A percentile compares a stretch with the other conserved stretches of the same genome.
phyloP scores from a whole-genome alignment of 768 basidiomycete genomes.

The Tricholomella constricta region DNA sequence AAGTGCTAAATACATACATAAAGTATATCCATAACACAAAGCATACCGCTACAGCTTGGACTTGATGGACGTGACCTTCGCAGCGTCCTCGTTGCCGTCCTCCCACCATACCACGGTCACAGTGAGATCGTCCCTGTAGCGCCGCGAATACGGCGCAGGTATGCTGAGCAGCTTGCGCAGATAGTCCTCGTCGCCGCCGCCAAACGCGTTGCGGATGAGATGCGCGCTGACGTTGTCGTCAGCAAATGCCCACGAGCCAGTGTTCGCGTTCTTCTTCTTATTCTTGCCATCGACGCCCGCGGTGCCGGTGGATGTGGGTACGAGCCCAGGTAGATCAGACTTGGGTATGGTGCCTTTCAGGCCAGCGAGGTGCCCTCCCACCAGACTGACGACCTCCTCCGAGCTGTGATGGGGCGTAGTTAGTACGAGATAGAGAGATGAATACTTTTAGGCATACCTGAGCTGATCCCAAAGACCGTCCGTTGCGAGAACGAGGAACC shows the following conservation, averaged over 20 bases:
- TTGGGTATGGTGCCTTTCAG: slow-evolving; percentile 67
- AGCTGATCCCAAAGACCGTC: slow-evolving; percentile 81
- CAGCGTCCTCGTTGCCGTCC: slow-evolving; percentile 51
- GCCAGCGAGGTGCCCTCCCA: slow-evolving; percentile 79
- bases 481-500: slow-evolving; percentile 89
- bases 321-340: slow-evolving; percentile 51
- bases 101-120: slow-evolving; percentile 89
- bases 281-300: slow-evolving; percentile 67
- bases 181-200: slow-evolving; percentile 67
- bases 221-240: slow-evolving; percentile 82
- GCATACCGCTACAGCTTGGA: slow-evolving; percentile 47
- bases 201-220: slow-evolving; percentile 89
- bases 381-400: slow-evolving; percentile 84
- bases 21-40: neutral
- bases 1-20: slow-evolving; percentile 1
- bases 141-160: slow-evolving; percentile 75
- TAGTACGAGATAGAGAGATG: neutral
- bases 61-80: slow-evolving; percentile 42
- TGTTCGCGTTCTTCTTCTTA: slow-evolving; percentile 34
- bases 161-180: slow-evolving; percentile 75
- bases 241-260: slow-evolving; percentile 73
- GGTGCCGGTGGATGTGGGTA: slow-evolving; percentile 57
- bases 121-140: slow-evolving; percentile 83
- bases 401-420: slow-evolving; percentile 48
- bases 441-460: slow-evolving; percentile 33